Evolutionary conservation across 2,329 filamentous ascomycete genomes (phyloP).

Genomic region (Westerdykella sp.): DNA sequence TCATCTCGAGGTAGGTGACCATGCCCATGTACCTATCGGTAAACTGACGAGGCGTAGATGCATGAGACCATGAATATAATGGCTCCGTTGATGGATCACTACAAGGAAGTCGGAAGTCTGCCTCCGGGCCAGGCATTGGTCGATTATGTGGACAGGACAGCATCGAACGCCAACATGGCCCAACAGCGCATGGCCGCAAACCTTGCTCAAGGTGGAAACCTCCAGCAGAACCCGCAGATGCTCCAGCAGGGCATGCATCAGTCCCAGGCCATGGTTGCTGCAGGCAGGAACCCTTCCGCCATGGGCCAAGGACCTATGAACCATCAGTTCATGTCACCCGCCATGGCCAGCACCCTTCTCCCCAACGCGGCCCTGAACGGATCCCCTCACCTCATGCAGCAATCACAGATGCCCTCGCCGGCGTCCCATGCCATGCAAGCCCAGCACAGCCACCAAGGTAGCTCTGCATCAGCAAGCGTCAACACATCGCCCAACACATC

Average conservation of each 20-base stretch:
- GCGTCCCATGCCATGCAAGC: constrained; percentile 49
- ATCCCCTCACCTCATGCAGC: constrained; percentile 40
- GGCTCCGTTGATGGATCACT: constrained; percentile 54
- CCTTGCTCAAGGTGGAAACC: constrained; percentile 15
- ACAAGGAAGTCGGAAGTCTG: constrained; percentile 48
- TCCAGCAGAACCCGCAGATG: constrained; percentile 23
- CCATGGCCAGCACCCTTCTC: constrained; percentile 50
- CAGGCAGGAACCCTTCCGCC: constrained; percentile 29
- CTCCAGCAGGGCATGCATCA: constrained; percentile 17
- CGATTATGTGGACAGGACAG: constrained; percentile 45
- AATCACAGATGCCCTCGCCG: constrained; percentile 42
- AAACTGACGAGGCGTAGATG: constrained; percentile 43
- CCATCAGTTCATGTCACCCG: constrained; percentile 52
- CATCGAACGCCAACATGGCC: constrained; percentile 15
- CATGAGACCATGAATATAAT: constrained; percentile 61
- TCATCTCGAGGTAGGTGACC: constrained; percentile 54
- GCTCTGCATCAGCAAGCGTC: constrained; percentile 49
- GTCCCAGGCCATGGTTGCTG: constrained; percentile 17
- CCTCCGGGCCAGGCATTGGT: constrained; percentile 52
- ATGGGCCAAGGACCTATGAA: constrained; percentile 25
- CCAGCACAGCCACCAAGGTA: constrained; percentile 52
- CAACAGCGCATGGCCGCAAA: constrained; percentile 13
- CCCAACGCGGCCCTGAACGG: constrained; percentile 45
- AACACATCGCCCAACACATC: constrained; percentile 58
- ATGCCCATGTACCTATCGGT: constrained; percentile 2